Conservation (phyloP, 805 yeast species). For the Metschnikowia lochheadii region DNA sequence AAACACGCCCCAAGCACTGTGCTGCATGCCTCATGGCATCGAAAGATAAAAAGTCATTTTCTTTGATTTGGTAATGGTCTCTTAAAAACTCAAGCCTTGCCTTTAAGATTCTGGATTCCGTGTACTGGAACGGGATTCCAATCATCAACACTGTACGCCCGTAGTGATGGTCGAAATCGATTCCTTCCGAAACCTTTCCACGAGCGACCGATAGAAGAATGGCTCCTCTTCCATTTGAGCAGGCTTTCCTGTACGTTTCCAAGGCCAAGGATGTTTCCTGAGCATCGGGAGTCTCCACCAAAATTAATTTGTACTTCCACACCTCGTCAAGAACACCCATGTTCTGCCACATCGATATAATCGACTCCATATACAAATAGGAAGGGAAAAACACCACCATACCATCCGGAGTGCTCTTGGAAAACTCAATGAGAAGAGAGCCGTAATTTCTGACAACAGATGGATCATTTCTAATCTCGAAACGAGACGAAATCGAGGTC, state of each 20-base stretch:
- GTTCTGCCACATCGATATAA: conserved; percentile 97
- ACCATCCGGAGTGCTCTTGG: conserved; percentile 97
- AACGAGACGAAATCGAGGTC: conserved; percentile 92
- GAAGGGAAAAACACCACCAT: conserved; percentile 97
- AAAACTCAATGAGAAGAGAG: conserved; percentile 81
- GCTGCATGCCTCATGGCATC: conserved; percentile 99
- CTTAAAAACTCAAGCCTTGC: conserved; percentile 92
- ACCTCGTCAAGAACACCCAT: conserved; percentile 98
- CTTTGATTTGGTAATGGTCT: conserved; percentile 88
- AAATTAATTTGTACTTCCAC: conserved; percentile 92
- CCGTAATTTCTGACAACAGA: conserved; percentile 97
- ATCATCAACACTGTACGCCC: conserved; percentile 98
- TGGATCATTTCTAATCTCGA: conserved; percentile 96
- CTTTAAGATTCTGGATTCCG: conserved; percentile 92
- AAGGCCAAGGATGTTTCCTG: conserved; percentile 95
- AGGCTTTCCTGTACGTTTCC: conserved; percentile 93
- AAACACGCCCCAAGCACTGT: conserved; percentile 94
- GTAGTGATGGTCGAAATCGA: conserved; percentile 97
- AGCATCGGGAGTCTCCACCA: conserved; percentile 98
- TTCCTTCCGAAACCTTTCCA: conserved; percentile 98
- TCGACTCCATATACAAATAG: conserved; percentile 95
- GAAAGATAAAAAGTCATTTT: conserved; percentile 90
- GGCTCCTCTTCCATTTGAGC: conserved; percentile 97
- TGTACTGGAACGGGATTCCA: conserved; percentile 98
- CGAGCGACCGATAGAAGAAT: conserved; percentile 95